Percentiles rank a stretch among this genome's conserved stretches.
These are phyloP conservation scores for Penicillium olsonii DNA, from an alignment of 2,329 filamentous ascomycete genomes.

Conservation along the genomic window DNA sequence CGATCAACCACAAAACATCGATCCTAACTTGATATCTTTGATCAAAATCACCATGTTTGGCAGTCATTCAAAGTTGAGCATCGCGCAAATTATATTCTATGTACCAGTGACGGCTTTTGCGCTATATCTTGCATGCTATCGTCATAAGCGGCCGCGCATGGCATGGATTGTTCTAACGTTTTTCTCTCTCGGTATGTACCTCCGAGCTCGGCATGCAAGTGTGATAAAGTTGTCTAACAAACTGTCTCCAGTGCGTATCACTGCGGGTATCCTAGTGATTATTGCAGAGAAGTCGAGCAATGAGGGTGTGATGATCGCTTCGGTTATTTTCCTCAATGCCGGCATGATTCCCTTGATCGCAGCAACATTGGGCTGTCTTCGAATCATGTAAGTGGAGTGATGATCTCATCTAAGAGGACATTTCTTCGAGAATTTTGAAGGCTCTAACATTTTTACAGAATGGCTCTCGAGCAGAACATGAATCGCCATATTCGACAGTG, in stretches of 20 bases:
- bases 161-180: slow-evolving; percentile 22
- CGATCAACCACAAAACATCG: not conserved
- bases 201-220: not conserved
- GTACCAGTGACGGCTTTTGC: slow-evolving; percentile 16
- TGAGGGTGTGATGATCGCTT: slow-evolving; percentile 19
- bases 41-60: not conserved
- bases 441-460: slow-evolving; percentile 1
- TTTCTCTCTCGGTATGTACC: slow-evolving; percentile 21
- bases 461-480: slow-evolving; percentile 3
- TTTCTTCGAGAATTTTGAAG: not conserved
- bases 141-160: slow-evolving; percentile 21
- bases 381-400: slow-evolving; percentile 21
- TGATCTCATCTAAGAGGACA: not conserved
- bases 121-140: slow-evolving; percentile 14
- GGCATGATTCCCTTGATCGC: slow-evolving; percentile 28
- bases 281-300: slow-evolving; percentile 14
- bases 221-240: not conserved
- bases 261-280: slow-evolving; percentile 19
- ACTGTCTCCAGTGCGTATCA: slow-evolving; percentile 17
- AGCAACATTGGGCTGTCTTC: slow-evolving; percentile 25
- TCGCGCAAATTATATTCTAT: slow-evolving; percentile 26
- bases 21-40: slow-evolving; percentile 26
- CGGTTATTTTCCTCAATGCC: slow-evolving; percentile 22
- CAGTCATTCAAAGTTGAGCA: slow-evolving; percentile 20
- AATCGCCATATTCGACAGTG: slow-evolving; percentile 6